Evolutionary conservation across 2,329 filamentous ascomycete genomes (phyloP), one percentile per base, ranked within the genome.

Genomic region (Emericellopsis cladophorae): DNA sequence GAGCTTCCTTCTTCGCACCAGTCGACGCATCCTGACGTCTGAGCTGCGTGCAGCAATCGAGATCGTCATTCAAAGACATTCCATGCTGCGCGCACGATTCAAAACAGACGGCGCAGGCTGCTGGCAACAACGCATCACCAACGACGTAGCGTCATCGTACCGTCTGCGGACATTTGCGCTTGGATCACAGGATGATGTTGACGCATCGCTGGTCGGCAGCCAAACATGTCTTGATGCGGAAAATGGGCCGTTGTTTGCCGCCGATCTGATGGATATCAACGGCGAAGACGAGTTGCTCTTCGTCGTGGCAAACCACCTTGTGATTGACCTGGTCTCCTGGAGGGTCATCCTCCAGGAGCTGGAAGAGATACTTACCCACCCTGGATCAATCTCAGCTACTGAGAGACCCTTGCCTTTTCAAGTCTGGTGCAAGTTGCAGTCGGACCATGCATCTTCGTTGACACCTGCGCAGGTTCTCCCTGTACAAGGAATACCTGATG

Each of bases 311-410:
- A 60, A 64, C 31, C 61, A 65, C 40, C 45, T 65, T 0, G 53
- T 62, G 4, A 60, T 69, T 24, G 66, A 69, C 37, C 52, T 70
- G 2, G 66, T 70, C 1, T 66, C 65, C 0, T 70, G 67, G 67
- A 54, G 65, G 24, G 51, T 67, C 5, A 51, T 70, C 1, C 53
- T 66, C 0, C 58, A 62, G 39, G 62, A 68, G 34, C 48, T 68
- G 0, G 65, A 70, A 40, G 60, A 61, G 10, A 40, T 61, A 3
- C 47, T 68, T 40, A 15, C 57, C 9, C 41, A 15, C 5, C 32
- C 32, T 9, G 32, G 18, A 15, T 35, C 32, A 10, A 5, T 35
- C 9, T 15, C 32, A 44, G 31, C n/a, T 15, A 14, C 32, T 15
- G 32, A 35, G 32, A 9, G 32, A 10, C 32, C 32, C 9, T 15